Conservation (phyloP, 2,329 filamentous ascomycete genomes). For the Ceratocystis eucalypticola region DNA sequence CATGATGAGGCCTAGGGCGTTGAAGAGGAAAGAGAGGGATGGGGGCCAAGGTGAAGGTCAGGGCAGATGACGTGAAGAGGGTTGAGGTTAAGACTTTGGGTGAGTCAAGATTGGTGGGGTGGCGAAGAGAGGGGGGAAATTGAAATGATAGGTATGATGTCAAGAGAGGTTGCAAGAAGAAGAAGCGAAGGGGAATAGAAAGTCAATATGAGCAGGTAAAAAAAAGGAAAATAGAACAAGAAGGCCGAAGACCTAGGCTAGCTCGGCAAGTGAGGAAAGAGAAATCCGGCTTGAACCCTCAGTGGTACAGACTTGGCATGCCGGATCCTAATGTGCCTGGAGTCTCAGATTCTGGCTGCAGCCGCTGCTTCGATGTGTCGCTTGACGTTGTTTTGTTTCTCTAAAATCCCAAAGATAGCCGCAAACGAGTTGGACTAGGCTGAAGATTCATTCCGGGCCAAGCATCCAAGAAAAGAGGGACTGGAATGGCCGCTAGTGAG, state of each 20-base stretch:
- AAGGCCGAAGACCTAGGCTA: not conserved
- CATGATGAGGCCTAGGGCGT: constrained; percentile 30
- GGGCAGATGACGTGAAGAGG: not conserved
- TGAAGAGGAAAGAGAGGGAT: not conserved
- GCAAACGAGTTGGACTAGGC: not conserved
- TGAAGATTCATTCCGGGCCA: not conserved
- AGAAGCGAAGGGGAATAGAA: not conserved
- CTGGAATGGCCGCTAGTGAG: not conserved
- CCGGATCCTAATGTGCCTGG: not conserved
- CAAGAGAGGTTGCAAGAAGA: not conserved
- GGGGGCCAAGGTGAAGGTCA: not conserved
- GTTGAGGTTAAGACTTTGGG: not conserved
- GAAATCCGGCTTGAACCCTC: too few relatives aligned
- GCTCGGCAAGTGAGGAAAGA: too few relatives aligned
- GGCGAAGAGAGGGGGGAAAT: not conserved
- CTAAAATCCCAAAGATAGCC: not conserved
- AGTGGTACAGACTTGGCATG: too few relatives aligned
- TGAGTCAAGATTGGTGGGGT: too few relatives aligned
- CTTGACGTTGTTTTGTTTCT: not conserved
- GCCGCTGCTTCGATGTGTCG: not conserved
- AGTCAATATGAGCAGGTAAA: not conserved
- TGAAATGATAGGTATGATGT: not conserved
- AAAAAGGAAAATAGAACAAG: not conserved
- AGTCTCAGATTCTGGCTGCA: not conserved
- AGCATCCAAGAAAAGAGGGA: not conserved